Evolutionary conservation across 1,139 yeast species (phyloP).

Genomic region (Debaryomyces subglobosus): DNA sequence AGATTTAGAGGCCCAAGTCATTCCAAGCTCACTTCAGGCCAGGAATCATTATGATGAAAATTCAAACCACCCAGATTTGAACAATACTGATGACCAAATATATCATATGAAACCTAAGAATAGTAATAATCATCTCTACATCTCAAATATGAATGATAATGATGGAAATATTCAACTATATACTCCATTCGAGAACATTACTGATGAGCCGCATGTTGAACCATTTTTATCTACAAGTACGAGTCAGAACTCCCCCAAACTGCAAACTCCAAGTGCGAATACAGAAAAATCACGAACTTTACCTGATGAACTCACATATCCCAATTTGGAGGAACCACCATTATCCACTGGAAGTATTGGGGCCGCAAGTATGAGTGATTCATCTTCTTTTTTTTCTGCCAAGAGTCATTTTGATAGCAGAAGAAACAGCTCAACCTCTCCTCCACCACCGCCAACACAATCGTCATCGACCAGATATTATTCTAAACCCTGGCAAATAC

Average conservation of each 20-base stretch:
- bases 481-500: slow-evolving; percentile 32
- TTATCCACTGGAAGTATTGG: background rate
- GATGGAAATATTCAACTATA: background rate
- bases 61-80: background rate
- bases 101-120: background rate
- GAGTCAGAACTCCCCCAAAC: slow-evolving; percentile 9
- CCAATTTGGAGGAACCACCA: background rate
- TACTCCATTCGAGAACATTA: background rate
- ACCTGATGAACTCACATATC: background rate
- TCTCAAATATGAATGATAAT: background rate
- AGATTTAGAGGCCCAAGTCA: slow-evolving; percentile 20
- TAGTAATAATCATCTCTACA: background rate
- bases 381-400: slow-evolving; percentile 18
- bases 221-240: slow-evolving; percentile 5
- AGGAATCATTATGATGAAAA: background rate
- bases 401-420: slow-evolving; percentile 13
- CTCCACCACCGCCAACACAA: background rate
- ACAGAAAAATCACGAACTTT: background rate
- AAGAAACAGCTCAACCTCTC: background rate
- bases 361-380: slow-evolving; percentile 7
- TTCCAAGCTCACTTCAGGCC: background rate
- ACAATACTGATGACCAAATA: background rate
- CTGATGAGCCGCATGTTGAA: background rate
- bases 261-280: slow-evolving; percentile 1
- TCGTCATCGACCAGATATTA: slow-evolving; percentile 11